Base-by-base conservation (phyloP, 2,329 filamentous ascomycete species). In the Aspergillus sp. region DNA sequence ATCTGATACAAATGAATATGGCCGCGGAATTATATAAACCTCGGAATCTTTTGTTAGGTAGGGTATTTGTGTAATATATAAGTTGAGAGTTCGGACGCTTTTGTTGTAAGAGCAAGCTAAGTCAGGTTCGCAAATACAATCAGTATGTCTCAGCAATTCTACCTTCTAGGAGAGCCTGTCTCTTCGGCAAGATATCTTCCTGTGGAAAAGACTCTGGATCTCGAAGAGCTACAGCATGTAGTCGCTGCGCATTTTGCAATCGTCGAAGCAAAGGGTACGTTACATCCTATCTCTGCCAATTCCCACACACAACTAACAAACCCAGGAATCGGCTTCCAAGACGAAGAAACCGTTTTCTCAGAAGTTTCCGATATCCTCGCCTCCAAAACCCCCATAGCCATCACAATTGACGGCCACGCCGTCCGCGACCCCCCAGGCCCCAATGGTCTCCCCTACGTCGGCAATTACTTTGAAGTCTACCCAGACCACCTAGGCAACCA, bases 401-500 rank as follows among this genome's bases (percentile, higher is more conserved):
- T 66, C 41, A 59, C 54, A 4, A 58, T 66, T 43, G 56, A 66
- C 39, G 64, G 64, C 5, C 54, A 59, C 27, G 49, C 53, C 5
- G 56, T 65, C n/a, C 57, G 59, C 33, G 58, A 64, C 6, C 53
- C 57, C 4, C 54, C 53, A 2, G 52, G 56, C 3, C 58, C 63
- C 1, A 49, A 42, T 1, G 57, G 53, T 2, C 41, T 68, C 2
- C 65, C 65, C 1, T 46, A 73, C n/a, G 62, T 81, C 3, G 79
- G 79, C 17, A 79, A 74, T 54, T 77, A 73, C 61, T 75, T 76
- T 41, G 76, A 81, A 50, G 61, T 81, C 7, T 82, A 72, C 54
- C 79, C 79, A 0, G 79, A 82, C 52, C 77, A 79, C 49, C 67
- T 82, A 1, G 78, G 79, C 3, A 81, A 81, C 60, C 74, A 79